A percentile compares a stretch with the other conserved stretches of the same genome.
These are phyloP conservation scores for Schrenkiella parvula DNA, from an alignment of 345 rosid species.

Conservation along the genomic window DNA sequence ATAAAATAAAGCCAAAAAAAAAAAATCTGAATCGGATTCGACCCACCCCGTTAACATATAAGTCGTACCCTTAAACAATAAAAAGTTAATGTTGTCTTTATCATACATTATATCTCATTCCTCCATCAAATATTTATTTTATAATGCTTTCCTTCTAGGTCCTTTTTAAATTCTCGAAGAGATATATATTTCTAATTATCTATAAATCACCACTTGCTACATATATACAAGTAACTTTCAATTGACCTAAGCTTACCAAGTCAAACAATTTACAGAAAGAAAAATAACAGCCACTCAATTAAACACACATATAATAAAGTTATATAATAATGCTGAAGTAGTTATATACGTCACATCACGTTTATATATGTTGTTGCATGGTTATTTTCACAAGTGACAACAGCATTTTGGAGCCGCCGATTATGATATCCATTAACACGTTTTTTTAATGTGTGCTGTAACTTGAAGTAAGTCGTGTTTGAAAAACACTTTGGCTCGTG, in stretches of 20 bases:
- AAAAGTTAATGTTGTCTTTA: conserved; percentile 31
- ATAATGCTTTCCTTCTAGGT: conserved; percentile 27
- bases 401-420: conserved; percentile 27
- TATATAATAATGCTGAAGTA: conserved; percentile 3
- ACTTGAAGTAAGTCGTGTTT: conserved; percentile 6
- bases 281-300: conserved; percentile 11
- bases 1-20: conserved; percentile 8
- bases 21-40: conserved; percentile 38
- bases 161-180: conserved; percentile 20
- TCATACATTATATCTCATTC: conserved; percentile 20
- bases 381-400: conserved; percentile 31
- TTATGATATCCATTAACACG: conserved; percentile 17
- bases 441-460: conserved; percentile 11
- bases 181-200: no score
- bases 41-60: conserved; percentile 36
- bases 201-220: conserved; percentile 21
- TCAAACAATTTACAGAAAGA: conserved; percentile 6
- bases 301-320: not conserved
- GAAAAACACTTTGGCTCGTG: conserved; percentile 10
- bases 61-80: conserved; percentile 38
- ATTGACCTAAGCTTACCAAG: conserved; percentile 1
- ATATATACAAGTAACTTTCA: not conserved
- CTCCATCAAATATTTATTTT: conserved; percentile 11
- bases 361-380: conserved; percentile 31
- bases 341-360: conserved; percentile 27